Evolutionary conservation across 2,329 filamentous ascomycete species (phyloP), one percentile per base, ranked within the genome.

Genomic region (Clonostachys solani): DNA sequence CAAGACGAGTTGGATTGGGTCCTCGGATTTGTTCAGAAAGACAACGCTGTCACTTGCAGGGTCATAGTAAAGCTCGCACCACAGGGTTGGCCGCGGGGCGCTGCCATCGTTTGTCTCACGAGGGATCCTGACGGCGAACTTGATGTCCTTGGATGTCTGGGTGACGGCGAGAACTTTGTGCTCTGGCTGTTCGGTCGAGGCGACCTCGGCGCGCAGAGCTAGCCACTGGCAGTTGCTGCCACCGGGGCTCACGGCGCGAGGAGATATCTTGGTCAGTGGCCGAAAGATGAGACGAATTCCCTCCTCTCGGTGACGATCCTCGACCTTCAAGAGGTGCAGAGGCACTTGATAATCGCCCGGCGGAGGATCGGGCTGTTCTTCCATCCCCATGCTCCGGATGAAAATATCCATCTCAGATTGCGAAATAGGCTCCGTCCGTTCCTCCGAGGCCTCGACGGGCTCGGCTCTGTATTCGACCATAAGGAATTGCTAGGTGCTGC

Each of bases 21-120:
- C 67, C 36, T 81, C 74, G 15, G 78, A 80, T 48, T 68, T 71
- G 60, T 81, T 83, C 45, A 73, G 60, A 23, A 82, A 70, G 49
- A 82, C 78, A 54, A 80, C 71, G 58, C 76, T 74, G 58, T 82
- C 78, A 62, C 78, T 80, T 51, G 72, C 66, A 15, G 79, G 78
- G 59, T 82, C 76, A 53, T 81, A 82, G 54, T 81, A 82, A 35
- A 83, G 65, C 59, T 81, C 77, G 58, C 77, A 81, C 75, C 75
- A 80, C n/a, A 82, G 55, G 5, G 74, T 70, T 15, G 76, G 75
- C 15, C 73, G 65, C 8, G 65, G 60, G 23, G 23, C 23, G 9
- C 61, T 64, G 41, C 69, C 67, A 48, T 73, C 67, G 38, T 65
- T 62, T 44, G 63, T 66, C 47, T 75, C 72, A 15, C 71, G 69